Base-by-base conservation (phyloP, 805 yeast species). In the Aciculoconidium aculeatum region DNA sequence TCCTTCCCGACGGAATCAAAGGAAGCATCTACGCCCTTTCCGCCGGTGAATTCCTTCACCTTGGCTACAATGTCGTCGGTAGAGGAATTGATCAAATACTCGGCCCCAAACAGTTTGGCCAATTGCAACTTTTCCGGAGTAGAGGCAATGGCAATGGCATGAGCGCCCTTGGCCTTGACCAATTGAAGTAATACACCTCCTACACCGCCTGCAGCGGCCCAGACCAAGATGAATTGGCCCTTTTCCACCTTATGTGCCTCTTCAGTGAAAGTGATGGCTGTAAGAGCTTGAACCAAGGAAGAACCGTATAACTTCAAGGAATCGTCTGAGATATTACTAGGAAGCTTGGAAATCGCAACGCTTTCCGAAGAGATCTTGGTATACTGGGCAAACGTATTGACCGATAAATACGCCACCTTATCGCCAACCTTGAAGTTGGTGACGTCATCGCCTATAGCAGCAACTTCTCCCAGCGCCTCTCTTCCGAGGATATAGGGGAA, bases 171-270 rank as follows among this genome's bases (percentile, higher is more conserved):
- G 14, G 56, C 47, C 17, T 65, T 53, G 28, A 80, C 55, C 55
- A 87, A 59, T 53, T 87, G 95, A 28, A 67, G 63, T 31, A 86
- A 59, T 11, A 84, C 42, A 29, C 73, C 67, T 4, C 97, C 97
- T 28, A 84, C 90, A 33, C 96, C 96, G 25, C 96, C 97, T 3
- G 96, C 96, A 6, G 95, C 95, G 4, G 96, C 96, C 62, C 87
- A 85, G 15, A 85, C 77, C 26, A 88, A 65, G 24, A 82, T 70
- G 42, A 57, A 69, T 35, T 90, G 96, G 30, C 76, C 88, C 49
- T 70, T 61, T 43, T 83, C 51, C 21, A 84, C 81, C 2, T 65
- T 46, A 47, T 82, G 75, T 2, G 92, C 72, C 38, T 82, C 86
- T 20, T 66, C 58, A 26, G 75, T 58, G 35, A 88, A 75, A 1